Percentiles rank a stretch among this genome's conserved stretches.
These are phyloP conservation scores for Nicotiana noctiflora DNA, from an alignment of 257 asterid species.

Conservation along the genomic window DNA sequence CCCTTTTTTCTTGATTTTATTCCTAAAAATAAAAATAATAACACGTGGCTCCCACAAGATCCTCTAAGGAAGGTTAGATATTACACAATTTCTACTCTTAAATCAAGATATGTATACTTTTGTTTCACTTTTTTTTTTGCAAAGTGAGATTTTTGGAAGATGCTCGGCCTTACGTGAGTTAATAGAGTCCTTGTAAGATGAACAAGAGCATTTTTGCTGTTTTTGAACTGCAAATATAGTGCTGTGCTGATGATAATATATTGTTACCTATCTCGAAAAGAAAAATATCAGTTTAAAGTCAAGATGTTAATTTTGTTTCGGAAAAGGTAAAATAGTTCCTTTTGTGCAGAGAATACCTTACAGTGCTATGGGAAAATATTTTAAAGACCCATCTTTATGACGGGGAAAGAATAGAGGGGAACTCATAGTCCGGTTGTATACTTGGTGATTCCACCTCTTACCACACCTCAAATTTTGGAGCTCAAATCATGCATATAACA, in stretches of 20 bases:
- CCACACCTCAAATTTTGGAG: conserved; percentile 6
- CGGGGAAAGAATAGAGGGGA: not conserved
- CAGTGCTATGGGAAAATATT: not conserved
- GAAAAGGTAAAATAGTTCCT: not conserved
- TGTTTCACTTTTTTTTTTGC: too few relatives aligned
- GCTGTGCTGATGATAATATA: too few relatives aligned
- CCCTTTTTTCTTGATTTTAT: too few relatives aligned
- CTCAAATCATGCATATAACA: conserved; percentile 2
- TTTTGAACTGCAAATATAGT: too few relatives aligned
- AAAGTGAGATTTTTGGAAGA: too few relatives aligned
- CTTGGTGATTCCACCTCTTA: not conserved
- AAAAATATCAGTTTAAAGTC: not conserved
- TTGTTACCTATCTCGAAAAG: too few relatives aligned
- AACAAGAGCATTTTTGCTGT: too few relatives aligned
- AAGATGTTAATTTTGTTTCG: not conserved
- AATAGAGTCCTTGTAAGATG: too few relatives aligned
- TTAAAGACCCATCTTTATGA: not conserved
- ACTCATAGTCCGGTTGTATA: not conserved
- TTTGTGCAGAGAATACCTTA: not conserved
- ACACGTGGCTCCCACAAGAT: not conserved
- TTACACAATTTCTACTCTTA: not conserved
- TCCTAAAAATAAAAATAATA: not conserved
- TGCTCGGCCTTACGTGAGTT: too few relatives aligned
- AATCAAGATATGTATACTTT: too few relatives aligned
- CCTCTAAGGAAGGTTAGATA: not conserved